Base-by-base conservation (phyloP, 805 yeast species). In the Candida ovalis region DNA sequence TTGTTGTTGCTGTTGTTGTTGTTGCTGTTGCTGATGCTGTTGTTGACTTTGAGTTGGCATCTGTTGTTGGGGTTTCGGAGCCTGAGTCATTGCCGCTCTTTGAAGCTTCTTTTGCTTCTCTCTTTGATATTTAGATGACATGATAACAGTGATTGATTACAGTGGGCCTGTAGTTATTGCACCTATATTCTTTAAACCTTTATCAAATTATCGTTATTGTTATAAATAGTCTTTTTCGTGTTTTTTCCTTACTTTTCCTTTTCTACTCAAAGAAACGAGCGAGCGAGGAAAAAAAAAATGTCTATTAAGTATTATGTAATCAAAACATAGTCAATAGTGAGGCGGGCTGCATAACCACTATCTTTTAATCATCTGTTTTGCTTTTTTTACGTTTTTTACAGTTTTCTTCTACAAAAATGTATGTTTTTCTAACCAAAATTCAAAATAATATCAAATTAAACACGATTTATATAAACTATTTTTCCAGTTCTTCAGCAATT, bases 401-500 rank as follows among this genome's bases (percentile, higher is more conserved):
- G 17, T 22, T 19, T 10, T 37, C 18, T 15, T 22, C 19, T 10
- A 22, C 40, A 6, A 37, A 23, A n/a, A 13, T 17, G 13, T 18
- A 18, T 3, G 10, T 33, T 17, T 21, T 17, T 17, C n/a, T 33
- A n/a, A 4, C n/a, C 6, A 30, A 30, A 8, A 30, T 23, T 23
- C 17, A 39, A 21, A 3, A 13, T 23, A 39, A n/a, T 39, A 4
- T 23, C 21, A 9, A 4, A 23, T 28, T 39, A 44, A 36, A 46
- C 46, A 33, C 41, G 42, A 44, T 42, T 36, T 43, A 46, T 46
- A 53, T 43, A 36, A 45, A 47, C 56, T 72, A 81, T 55, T 79
- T 77, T 5, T 69, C 66, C 55, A 90, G 75, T 63, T 85, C 89
- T 61, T 84, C 87, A 48, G 83, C 79, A 50, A 94, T 88, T 42